Conservation (phyloP, 2,329 filamentous ascomycete species). For the Fusarium sp. region DNA sequence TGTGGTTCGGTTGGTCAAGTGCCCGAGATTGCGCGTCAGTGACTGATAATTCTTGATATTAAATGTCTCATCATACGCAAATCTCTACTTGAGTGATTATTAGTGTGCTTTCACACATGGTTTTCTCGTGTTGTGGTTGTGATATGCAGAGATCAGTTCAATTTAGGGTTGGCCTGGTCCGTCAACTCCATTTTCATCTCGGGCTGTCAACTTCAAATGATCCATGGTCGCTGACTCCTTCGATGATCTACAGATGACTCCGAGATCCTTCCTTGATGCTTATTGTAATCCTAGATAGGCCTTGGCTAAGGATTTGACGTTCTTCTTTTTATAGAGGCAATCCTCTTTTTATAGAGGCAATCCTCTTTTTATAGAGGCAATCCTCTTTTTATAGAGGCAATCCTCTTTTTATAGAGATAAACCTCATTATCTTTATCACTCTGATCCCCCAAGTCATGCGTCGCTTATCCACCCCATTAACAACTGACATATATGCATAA, state of each 20-base stretch:
- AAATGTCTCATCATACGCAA: slow-evolving; percentile 35
- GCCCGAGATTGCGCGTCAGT: slow-evolving; percentile 42
- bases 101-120: slow-evolving; percentile 23
- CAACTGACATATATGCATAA: slow-evolving; percentile 1
- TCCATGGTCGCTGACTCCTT: slow-evolving; percentile 18
- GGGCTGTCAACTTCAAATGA: slow-evolving; percentile 6
- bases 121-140: slow-evolving; percentile 23
- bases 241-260: slow-evolving; percentile 36
- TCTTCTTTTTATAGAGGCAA: background rate
- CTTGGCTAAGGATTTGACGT: background rate
- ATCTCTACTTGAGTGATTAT: background rate
- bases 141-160: slow-evolving; percentile 6
- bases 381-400: background rate
- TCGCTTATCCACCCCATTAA: slow-evolving; percentile 4
- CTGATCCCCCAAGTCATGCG: background rate
- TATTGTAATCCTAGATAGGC: background rate
- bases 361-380: too few species aligned
- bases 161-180: slow-evolving; percentile 1
- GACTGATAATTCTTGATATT: slow-evolving; percentile 15
- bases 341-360: background rate
- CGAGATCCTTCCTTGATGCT: slow-evolving; percentile 25
- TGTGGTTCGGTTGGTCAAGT: slow-evolving; percentile 30
- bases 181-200: slow-evolving; percentile 10
- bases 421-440: background rate
- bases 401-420: background rate